Conservation (phyloP, 1,284 basidiomycete species). For the Ganoderma lingzhi region DNA sequence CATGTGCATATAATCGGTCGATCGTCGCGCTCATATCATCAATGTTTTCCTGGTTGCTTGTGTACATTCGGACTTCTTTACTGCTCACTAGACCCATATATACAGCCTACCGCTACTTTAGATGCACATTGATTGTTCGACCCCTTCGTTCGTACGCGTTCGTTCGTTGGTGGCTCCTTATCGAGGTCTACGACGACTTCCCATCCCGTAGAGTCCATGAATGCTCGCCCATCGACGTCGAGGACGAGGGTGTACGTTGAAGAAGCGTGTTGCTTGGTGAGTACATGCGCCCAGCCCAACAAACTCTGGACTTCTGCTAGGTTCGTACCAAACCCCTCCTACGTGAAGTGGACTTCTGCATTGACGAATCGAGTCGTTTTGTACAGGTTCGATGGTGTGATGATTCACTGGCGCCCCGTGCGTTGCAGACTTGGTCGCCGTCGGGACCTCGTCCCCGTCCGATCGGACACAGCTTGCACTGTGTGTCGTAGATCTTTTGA, state of each 20-base stretch:
- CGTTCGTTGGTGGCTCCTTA: too few relatives aligned
- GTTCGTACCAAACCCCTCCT: too few relatives aligned
- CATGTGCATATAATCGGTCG: not conserved
- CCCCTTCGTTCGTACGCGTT: not conserved
- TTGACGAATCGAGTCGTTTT: not conserved
- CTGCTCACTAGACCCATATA: constrained; percentile 14
- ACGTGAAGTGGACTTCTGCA: not conserved
- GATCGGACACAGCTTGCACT: not conserved
- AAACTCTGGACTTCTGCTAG: not conserved
- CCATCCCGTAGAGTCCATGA: too few relatives aligned
- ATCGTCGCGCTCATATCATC: not conserved
- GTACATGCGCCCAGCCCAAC: not conserved
- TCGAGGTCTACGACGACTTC: too few relatives aligned
- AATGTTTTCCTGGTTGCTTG: constrained; percentile 10
- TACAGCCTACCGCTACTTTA: constrained; percentile 14
- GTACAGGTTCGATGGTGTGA: not conserved
- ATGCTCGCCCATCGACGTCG: too few relatives aligned
- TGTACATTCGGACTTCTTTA: constrained; percentile 17
- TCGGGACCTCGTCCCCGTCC: not conserved
- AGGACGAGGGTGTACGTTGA: too few relatives aligned
- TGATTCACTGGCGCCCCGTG: too few relatives aligned
- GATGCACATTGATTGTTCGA: not conserved
- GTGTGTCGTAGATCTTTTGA: not conserved
- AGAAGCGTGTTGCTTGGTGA: not conserved
- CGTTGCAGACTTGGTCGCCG: not conserved